These are phyloP conservation scores for Dipteronia sinensis DNA, from an alignment of 345 rosid species.

Conservation along the genomic window DNA sequence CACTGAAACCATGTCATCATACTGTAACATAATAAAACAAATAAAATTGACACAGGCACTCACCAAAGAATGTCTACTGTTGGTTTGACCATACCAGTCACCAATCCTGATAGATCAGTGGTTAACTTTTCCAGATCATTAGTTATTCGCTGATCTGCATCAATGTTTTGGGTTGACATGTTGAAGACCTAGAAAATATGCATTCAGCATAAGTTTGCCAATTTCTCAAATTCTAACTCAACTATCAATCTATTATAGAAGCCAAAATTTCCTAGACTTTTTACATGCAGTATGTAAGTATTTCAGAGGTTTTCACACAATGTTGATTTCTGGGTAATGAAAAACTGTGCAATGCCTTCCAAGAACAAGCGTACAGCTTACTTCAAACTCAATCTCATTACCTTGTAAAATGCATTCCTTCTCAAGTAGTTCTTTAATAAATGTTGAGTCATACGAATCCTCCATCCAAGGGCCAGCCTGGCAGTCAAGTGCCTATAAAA, in stretches of 20 bases:
- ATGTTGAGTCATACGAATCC: slow-evolving; percentile 91
- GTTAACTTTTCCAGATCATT: slow-evolving; percentile 92
- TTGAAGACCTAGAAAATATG: slow-evolving; percentile 66
- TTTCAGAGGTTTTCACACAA: not conserved
- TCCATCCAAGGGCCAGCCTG: slow-evolving; percentile 93
- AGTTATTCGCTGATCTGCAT: slow-evolving; percentile 97
- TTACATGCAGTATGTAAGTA: not conserved
- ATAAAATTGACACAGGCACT: slow-evolving; percentile 32
- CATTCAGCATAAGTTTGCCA: slow-evolving; percentile 15
- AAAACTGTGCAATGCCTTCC: slow-evolving; percentile 2
- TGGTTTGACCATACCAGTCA: slow-evolving; percentile 99
- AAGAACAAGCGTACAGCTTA: slow-evolving; percentile 12
- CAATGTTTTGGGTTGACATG: slow-evolving; percentile 82
- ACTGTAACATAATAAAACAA: not conserved
- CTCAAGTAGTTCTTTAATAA: slow-evolving; percentile 81
- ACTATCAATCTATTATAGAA: not conserved
- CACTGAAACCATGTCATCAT: slow-evolving; percentile 18
- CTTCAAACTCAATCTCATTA: slow-evolving; percentile 30
- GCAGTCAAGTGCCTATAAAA: slow-evolving; percentile 76
- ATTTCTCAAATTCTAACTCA: not conserved
- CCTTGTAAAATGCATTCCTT: slow-evolving; percentile 97
- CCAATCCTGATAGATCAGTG: slow-evolving; percentile 78
- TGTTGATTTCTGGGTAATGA: not conserved
- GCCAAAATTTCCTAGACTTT: not conserved
- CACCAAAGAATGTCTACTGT: slow-evolving; percentile 93